phyloP scores from a whole-genome alignment of 2,329 filamentous ascomycete genomes.

The Colletotrichum neosansevieriae region DNA sequence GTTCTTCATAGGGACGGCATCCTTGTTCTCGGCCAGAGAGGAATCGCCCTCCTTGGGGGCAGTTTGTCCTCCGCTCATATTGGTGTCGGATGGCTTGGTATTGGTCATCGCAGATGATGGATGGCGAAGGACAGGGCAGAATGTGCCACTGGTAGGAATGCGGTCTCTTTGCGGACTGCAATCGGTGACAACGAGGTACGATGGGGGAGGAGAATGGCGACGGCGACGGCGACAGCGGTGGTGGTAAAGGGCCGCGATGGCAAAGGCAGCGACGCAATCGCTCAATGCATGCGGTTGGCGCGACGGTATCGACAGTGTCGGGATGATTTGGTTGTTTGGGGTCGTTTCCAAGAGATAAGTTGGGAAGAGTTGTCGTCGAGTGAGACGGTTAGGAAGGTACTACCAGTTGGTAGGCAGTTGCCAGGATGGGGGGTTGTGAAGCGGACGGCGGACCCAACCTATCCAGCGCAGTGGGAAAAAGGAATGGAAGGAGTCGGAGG shows the following conservation, averaged over 20 bases:
- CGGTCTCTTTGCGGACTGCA: slow-evolving; percentile 42
- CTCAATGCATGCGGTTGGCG: slow-evolving; percentile 33
- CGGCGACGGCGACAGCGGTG: background rate
- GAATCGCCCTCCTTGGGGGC: slow-evolving; percentile 40
- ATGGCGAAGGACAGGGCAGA: slow-evolving; percentile 37
- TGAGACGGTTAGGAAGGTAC: slow-evolving; percentile 39
- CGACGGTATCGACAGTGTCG: slow-evolving; percentile 1
- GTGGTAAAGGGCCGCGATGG: slow-evolving; percentile 5
- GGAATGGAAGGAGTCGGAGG: slow-evolving; percentile 18
- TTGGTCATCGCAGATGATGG: slow-evolving; percentile 42
- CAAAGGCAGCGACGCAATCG: slow-evolving; percentile 17
- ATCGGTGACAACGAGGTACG: background rate
- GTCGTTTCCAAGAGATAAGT: slow-evolving; percentile 8
- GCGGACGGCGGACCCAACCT: slow-evolving; percentile 16
- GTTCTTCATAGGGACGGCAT: slow-evolving; percentile 53
- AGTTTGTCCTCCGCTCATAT: slow-evolving; percentile 48
- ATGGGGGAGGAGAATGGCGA: background rate
- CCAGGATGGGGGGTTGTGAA: slow-evolving; percentile 32
- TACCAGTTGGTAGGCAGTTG: slow-evolving; percentile 39
- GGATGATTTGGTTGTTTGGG: background rate
- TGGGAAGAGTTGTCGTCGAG: slow-evolving; percentile 20
- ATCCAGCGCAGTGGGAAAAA: slow-evolving; percentile 27
- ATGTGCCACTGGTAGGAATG: slow-evolving; percentile 40
- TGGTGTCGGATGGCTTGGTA: slow-evolving; percentile 46
- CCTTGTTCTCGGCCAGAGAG: slow-evolving; percentile 50